These are phyloP conservation scores for Xylariaceae sp. DNA, from an alignment of 2,329 filamentous ascomycete genomes.

Conservation along the genomic window DNA sequence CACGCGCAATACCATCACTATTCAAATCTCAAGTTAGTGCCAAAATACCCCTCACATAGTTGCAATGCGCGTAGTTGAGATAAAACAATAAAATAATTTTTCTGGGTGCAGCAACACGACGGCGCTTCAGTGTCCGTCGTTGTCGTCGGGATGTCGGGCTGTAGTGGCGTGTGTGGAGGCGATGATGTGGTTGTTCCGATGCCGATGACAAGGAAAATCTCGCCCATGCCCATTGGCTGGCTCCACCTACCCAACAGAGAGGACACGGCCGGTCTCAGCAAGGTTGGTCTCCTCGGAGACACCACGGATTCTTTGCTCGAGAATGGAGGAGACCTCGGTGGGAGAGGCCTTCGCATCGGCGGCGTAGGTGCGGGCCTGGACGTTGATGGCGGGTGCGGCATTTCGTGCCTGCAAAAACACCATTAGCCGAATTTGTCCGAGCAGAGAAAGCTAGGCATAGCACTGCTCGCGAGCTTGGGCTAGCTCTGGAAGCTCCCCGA, in stretches of 20 bases:
- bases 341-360: slow-evolving; percentile 92
- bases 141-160: background rate
- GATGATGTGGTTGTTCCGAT: slow-evolving; percentile 12
- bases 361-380: slow-evolving; percentile 81
- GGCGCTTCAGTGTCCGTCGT: slow-evolving; percentile 1
- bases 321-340: slow-evolving; percentile 98
- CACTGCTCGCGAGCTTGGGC: slow-evolving; percentile 25
- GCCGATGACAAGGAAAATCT: slow-evolving; percentile 25
- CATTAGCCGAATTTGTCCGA: slow-evolving; percentile 51
- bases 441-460: slow-evolving; percentile 25
- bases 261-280: slow-evolving; percentile 97
- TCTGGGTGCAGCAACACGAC: background rate
- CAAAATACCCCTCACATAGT: slow-evolving; percentile 12
- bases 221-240: slow-evolving; percentile 13
- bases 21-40: slow-evolving; percentile 28
- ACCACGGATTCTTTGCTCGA: slow-evolving; percentile 98
- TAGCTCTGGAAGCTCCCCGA: slow-evolving; percentile 37
- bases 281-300: slow-evolving; percentile 94
- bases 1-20: slow-evolving; percentile 99
- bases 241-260: slow-evolving; percentile 89
- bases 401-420: slow-evolving; percentile 69
- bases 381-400: slow-evolving; percentile 73
- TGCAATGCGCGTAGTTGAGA: slow-evolving; percentile 5
- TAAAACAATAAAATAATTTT: background rate
- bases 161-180: slow-evolving; percentile 13